Evolutionary conservation across 371 early-diverging fungal genomes (phyloP), one percentile per base, ranked within the genome.

Genomic region (Syncephalis fuscata): DNA sequence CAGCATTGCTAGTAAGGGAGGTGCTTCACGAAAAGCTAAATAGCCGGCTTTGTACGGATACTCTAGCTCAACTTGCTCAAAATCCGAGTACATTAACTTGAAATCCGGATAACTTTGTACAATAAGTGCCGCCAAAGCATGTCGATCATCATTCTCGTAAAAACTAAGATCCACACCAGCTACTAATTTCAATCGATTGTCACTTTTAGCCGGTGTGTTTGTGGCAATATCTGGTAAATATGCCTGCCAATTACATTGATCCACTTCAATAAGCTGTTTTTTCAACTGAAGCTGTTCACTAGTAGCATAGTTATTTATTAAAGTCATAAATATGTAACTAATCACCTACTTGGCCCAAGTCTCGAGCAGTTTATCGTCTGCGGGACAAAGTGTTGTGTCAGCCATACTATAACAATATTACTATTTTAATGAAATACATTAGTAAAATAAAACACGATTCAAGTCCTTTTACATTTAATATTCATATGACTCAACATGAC

Each of bases 161-260:
- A 88, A 91, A 51, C 85, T 85, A 21, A 91, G 62, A 52, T 91
- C 92, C 3, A 89, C 80, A 16, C 92, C 92, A 15, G 74, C 89
- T 44, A 91, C 62, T 42, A 73, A 72, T 3, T 58, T 36, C 24
- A 91, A 64, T 11, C 67, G 76, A 3, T 59, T 39, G 2, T 52
- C 25, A 15, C 38, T 32, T 22, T 59, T 39, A 15, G 8, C 24
- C 16, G 5, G 20, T 2, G 27, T 16, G 2, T 24, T n/a, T n/a
- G 39, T 20, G n/a, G 17, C 14, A 53, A 53, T 40, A 23, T 48
- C 37, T 4, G 26, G 37, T 15, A 14, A 10, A 37, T 46, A 32
- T 11, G 32, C 32, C 7, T 32, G 32, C 32, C 32, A 32, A 32
- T 32, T 11, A 32, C 32, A 32, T 32, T 32, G 8, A 41, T 46